Percentiles rank a stretch among this genome's conserved stretches.
These are phyloP conservation scores for Cryptomeria japonica DNA, from an alignment of 75 land plant genomes.

Conservation along the genomic window DNA sequence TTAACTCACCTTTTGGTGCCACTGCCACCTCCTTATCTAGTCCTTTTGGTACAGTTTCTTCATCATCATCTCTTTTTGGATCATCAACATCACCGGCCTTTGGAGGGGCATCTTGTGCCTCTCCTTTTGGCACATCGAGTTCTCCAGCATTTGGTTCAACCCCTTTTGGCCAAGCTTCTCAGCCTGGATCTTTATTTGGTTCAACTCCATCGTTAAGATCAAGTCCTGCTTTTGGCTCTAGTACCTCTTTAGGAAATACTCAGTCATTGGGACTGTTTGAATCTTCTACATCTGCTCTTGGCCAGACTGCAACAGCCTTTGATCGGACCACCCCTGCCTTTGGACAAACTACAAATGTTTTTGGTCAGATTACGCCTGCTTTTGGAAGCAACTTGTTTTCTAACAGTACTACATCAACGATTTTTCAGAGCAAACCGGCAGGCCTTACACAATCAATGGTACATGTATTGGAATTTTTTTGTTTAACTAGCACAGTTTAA, in stretches of 20 bases:
- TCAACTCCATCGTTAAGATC: conserved; percentile 42
- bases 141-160: conserved; percentile 52
- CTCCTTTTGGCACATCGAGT: conserved; percentile 41
- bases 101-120: conserved; percentile 36
- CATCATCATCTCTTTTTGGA: conserved; percentile 51
- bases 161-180: conserved; percentile 16
- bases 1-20: conserved; percentile 37
- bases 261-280: conserved; percentile 67
- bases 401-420: conserved; percentile 36
- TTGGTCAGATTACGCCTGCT: conserved; percentile 14
- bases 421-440: conserved; percentile 36
- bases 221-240: conserved; percentile 52
- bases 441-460: conserved; percentile 55
- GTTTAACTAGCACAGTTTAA: not conserved
- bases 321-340: conserved; percentile 20
- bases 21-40: not conserved
- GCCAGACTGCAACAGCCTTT: conserved; percentile 27
- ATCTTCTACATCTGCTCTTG: conserved; percentile 56
- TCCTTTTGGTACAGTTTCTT: too few relatives aligned
- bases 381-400: conserved; percentile 50
- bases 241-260: conserved; percentile 55
- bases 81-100: conserved; percentile 38
- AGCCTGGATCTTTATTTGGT: conserved; percentile 45
- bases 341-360: conserved; percentile 17
- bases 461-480: conserved; percentile 12